These are phyloP conservation scores for Lepraria neglecta DNA, from an alignment of 495 filamentous ascomycete species.

Conservation along the genomic window DNA sequence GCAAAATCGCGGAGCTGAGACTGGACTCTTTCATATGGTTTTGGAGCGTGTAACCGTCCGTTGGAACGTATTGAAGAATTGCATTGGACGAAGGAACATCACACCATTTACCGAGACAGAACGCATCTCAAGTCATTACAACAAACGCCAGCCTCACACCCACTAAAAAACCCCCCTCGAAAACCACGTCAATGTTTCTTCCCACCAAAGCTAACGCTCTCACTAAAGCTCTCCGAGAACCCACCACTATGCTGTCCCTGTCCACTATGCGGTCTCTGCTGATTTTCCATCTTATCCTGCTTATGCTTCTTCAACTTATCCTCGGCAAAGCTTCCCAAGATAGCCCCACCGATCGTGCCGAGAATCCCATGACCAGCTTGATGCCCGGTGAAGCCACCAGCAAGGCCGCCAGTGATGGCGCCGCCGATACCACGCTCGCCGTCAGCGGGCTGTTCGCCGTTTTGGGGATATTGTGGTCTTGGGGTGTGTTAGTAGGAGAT, in stretches of 20 bases:
- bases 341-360: slow-evolving; percentile 44
- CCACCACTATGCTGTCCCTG: slow-evolving; percentile 1
- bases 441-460: slow-evolving; percentile 23
- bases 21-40: no score
- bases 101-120: not conserved
- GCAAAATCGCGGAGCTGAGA: no score
- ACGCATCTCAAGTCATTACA: not conserved
- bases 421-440: slow-evolving; percentile 42
- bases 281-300: not conserved
- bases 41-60: not conserved
- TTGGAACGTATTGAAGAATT: not conserved
- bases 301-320: slow-evolving; percentile 33
- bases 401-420: slow-evolving; percentile 41
- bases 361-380: slow-evolving; percentile 44
- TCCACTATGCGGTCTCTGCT: slow-evolving; percentile 2
- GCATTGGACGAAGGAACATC: no score
- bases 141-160: not conserved
- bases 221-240: not conserved
- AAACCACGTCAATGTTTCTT: not conserved
- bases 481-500: not conserved
- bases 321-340: slow-evolving; percentile 40
- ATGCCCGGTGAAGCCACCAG: slow-evolving; percentile 42
- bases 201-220: slow-evolving; percentile 2
- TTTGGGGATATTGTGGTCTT: slow-evolving; percentile 14
- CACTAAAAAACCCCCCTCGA: not conserved